Percentiles rank a stretch among this genome's conserved stretches.
These are phyloP conservation scores for Candida maesae DNA, from an alignment of 805 yeast species.

Conservation along the genomic window DNA sequence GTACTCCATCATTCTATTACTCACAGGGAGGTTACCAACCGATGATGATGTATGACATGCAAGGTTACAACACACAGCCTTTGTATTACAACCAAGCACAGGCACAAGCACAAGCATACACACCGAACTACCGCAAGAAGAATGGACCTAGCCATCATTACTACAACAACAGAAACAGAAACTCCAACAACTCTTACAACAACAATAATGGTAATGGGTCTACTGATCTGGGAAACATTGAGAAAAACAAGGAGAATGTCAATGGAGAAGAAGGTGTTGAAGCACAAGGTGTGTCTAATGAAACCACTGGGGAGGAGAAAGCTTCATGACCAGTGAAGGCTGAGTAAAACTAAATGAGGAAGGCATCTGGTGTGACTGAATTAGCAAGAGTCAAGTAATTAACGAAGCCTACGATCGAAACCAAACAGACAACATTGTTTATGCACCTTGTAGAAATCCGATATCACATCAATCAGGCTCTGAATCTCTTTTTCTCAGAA, in stretches of 20 bases:
- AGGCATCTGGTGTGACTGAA: not conserved
- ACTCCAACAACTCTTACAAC: constrained; percentile 2
- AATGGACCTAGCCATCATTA: constrained; percentile 6
- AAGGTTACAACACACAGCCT: constrained; percentile 2
- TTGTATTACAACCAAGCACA: constrained; percentile 10
- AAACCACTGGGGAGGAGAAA: not conserved
- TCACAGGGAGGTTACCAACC: constrained; percentile 3
- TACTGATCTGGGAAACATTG: constrained; percentile 3
- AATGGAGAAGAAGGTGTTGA: not conserved
- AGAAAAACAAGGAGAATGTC: not conserved
- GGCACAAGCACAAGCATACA: too few species aligned
- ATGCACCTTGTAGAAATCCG: too few species aligned
- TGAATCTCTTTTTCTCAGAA: constrained; percentile 33
- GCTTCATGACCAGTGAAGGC: constrained; percentile 3
- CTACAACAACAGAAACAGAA: constrained; percentile 5
- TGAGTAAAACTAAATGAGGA: too few species aligned
- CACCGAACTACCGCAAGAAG: constrained; percentile 9
- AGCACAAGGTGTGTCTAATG: too few species aligned
- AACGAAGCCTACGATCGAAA: constrained; percentile 10
- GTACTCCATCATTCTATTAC: constrained; percentile 3
- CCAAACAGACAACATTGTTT: constrained; percentile 1
- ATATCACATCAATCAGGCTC: constrained; percentile 16
- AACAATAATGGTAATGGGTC: constrained; percentile 11
- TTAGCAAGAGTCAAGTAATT: not conserved
- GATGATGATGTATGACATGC: constrained; percentile 8